Evolutionary conservation across 179 eudicot species (phyloP).

Genomic region (Sideroxylon spinosum): DNA sequence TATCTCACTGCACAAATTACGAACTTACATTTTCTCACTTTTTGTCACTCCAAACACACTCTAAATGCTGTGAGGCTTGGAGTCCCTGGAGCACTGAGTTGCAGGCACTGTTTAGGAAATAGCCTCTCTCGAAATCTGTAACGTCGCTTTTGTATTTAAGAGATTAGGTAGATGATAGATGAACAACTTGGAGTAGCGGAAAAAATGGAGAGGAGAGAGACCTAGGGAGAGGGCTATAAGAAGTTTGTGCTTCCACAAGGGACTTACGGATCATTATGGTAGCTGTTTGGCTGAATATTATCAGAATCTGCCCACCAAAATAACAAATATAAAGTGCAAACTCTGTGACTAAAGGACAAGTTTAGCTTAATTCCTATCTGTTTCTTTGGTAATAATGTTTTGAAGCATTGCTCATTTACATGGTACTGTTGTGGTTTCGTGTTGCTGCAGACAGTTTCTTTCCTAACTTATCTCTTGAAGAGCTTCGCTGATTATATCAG

Average conservation of each 20-base stretch:
- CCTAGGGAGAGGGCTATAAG: neutral
- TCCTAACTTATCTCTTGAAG: slow-evolving; percentile 91
- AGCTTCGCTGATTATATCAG: slow-evolving; percentile 85
- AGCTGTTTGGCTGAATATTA: neutral
- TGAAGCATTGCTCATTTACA: neutral
- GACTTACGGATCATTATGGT: neutral
- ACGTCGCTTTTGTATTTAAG: neutral
- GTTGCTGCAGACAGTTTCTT: slow-evolving; percentile 86
- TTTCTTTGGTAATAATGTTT: neutral
- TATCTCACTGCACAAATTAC: too few species aligned
- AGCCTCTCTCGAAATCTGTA: neutral
- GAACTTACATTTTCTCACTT: too few species aligned
- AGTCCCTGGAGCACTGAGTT: neutral
- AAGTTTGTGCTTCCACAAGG: neutral
- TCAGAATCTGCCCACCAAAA: neutral
- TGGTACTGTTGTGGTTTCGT: slow-evolving; percentile 8
- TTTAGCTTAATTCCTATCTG: neutral
- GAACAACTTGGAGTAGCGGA: neutral
- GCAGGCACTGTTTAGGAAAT: neutral
- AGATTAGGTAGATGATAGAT: neutral
- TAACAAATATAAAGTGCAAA: neutral
- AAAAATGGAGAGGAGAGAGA: neutral
- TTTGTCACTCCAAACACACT: too few species aligned
- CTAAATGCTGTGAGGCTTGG: neutral
- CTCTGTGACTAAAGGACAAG: neutral